Conservation (phyloP, 805 yeast genomes). For the Candida odintsovae region DNA sequence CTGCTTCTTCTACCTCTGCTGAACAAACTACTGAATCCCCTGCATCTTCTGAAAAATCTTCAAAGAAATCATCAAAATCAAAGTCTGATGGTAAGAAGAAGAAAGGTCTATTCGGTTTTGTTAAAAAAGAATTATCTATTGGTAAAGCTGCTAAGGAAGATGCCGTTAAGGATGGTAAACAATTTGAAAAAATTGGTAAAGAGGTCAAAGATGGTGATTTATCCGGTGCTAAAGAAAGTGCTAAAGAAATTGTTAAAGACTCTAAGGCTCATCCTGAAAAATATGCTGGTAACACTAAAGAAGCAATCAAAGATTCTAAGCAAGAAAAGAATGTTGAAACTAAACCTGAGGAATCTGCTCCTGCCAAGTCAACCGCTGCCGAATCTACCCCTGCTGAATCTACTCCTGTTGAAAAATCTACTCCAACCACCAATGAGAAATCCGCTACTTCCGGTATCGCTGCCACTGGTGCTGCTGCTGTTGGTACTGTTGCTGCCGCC, state of each 20-base stretch:
- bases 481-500: background rate
- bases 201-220: conserved; percentile 9
- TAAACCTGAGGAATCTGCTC: background rate
- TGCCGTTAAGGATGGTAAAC: conserved; percentile 13
- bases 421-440: background rate
- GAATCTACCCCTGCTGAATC: no score
- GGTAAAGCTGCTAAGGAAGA: conserved; percentile 9
- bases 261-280: conserved; percentile 7
- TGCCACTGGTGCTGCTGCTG: background rate
- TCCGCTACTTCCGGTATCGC: background rate
- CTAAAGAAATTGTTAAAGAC: conserved; percentile 6
- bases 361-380: no score
- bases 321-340: background rate
- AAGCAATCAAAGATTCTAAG: conserved; percentile 1
- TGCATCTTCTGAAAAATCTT: background rate
- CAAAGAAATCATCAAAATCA: background rate
- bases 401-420: background rate
- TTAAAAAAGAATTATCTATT: conserved; percentile 7
- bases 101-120: conserved; percentile 7
- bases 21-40: background rate
- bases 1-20: background rate
- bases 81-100: background rate
- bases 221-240: conserved; percentile 1
- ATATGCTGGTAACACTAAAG: conserved; percentile 7
- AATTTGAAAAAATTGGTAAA: conserved; percentile 16